Evolutionary conservation across 1,139 yeast species (phyloP), one percentile per base, ranked within the genome.

Genomic region (Arxiozyma telluris): DNA sequence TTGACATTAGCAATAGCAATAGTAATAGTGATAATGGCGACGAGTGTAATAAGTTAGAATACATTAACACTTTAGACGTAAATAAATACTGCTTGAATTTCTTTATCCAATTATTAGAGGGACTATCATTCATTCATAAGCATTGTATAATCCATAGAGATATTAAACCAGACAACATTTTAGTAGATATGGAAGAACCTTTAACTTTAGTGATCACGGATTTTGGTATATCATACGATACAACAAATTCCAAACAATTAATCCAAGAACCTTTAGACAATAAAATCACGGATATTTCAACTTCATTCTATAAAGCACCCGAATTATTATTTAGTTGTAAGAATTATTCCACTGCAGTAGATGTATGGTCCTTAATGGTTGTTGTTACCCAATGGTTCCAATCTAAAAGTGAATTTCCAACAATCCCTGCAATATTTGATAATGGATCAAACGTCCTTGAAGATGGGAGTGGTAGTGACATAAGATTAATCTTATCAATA

Each of bases 131-230:
- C 61, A 62, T 85, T 8, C 94, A 84, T 55, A 59, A 66, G 0
- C 61, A 74, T 2, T 83, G 83, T 0, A 77, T 91, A n/a, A 89
- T 91, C 18, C 98, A 91, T 66, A 76, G 98, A 49, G 98, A 91
- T 67, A 71, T 91, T 53, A 91, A 91, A 68, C 95, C 96, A 0
- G 81, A 81, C 21, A 91, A 91, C 64, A 76, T 91, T 44, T 87
- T 61, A 62, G 64, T 3, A 54, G 52, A 3, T 42, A 46, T 11
- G 49, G 34, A 1, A 44, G 50, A 21, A 62, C 64, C 41, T 6
- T 64, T 68, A 1, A 64, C 64, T 1, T 72, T 79, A 0, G 73
- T 81, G 1, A 66, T 86, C 12, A 82, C 87, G 15, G 98, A 93
- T 67, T 86, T 91, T 68, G 96, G 97, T 8, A 84, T 88, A 41